These are phyloP conservation scores for Penicillium fimorum DNA, from an alignment of 495 filamentous ascomycete genomes.

Conservation along the genomic window DNA sequence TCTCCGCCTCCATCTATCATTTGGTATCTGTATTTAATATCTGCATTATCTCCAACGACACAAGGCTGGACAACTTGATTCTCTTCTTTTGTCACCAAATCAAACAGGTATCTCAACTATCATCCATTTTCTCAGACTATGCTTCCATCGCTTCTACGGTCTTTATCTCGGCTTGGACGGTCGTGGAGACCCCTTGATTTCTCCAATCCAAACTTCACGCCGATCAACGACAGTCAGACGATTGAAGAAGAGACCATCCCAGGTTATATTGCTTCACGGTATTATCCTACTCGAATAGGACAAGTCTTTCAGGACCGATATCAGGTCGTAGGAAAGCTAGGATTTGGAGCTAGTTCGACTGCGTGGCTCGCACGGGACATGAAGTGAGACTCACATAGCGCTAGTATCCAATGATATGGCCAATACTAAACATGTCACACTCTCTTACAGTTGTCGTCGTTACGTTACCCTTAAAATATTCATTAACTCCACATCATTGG, in stretches of 20 bases:
- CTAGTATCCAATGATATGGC: background rate
- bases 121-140: no score
- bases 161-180: conserved; percentile 20
- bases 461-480: conserved; percentile 39
- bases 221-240: conserved; percentile 4
- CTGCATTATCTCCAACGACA: no score
- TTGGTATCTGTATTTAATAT: no score
- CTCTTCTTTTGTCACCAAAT: no score
- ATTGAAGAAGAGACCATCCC: conserved; percentile 29
- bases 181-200: conserved; percentile 26
- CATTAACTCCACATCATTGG: conserved; percentile 24
- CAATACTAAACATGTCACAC: background rate
- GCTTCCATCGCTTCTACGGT: conserved; percentile 10
- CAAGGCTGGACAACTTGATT: no score
- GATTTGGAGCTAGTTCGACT: conserved; percentile 37
- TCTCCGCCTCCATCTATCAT: no score
- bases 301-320: conserved; percentile 38
- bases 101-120: no score
- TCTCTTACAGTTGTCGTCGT: conserved; percentile 19
- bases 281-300: conserved; percentile 38
- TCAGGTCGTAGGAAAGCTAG: conserved; percentile 39
- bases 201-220: conserved; percentile 20
- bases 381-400: conserved; percentile 33
- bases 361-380: conserved; percentile 38
- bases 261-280: conserved; percentile 31